These are phyloP conservation scores for Lepiota venenata DNA, from an alignment of 768 basidiomycete genomes.

Conservation along the genomic window DNA sequence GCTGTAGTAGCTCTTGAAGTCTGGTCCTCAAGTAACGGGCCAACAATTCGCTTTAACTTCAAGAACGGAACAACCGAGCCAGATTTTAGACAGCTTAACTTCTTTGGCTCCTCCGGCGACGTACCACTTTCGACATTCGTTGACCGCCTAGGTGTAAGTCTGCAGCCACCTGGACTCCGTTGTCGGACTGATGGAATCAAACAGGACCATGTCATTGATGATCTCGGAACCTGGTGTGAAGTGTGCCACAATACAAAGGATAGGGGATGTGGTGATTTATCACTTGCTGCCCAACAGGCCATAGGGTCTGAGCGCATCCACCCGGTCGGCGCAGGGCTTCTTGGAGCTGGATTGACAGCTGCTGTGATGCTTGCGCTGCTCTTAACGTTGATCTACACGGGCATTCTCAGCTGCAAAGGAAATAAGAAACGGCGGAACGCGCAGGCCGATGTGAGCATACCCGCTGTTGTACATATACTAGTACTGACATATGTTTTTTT, in stretches of 20 bases:
- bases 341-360: conserved; percentile 57
- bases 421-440: not conserved
- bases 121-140: conserved; percentile 53
- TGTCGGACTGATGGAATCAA: conserved; percentile 1
- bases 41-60: conserved; percentile 61
- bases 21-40: conserved; percentile 41
- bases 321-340: conserved; percentile 61
- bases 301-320: conserved; percentile 22
- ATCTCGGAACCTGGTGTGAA: conserved; percentile 55
- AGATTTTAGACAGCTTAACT: conserved; percentile 44
- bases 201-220: conserved; percentile 44
- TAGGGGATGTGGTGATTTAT: conserved; percentile 52
- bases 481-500: too few species aligned
- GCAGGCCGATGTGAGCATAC: not conserved
- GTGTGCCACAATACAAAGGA: conserved; percentile 54
- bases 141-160: conserved; percentile 31
- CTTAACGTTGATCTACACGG: conserved; percentile 36
- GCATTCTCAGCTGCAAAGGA: conserved; percentile 29
- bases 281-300: conserved; percentile 30
- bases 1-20: conserved; percentile 57
- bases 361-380: conserved; percentile 37
- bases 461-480: too few species aligned
- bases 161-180: not conserved
- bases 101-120: conserved; percentile 44
- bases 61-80: conserved; percentile 58